Evolutionary conservation across 345 rosid genomes (phyloP), one percentile per base, ranked within the genome.

Genomic region (Anacardium occidentale): DNA sequence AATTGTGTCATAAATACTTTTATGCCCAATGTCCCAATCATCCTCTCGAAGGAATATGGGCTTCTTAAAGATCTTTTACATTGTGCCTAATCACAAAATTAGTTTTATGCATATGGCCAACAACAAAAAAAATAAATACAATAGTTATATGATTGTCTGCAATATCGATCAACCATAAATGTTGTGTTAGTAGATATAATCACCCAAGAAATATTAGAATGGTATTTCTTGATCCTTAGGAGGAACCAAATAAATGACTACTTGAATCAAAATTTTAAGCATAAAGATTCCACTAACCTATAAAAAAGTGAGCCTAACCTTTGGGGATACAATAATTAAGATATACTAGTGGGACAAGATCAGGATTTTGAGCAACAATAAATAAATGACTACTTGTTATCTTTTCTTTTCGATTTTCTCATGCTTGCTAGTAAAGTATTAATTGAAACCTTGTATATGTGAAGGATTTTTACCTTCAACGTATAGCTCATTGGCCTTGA

Each of bases 211-310:
- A 21, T 20, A 6, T 52, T 52, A 52, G 55, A 52, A 15, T 52
- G 55, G 8, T 6, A 17, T 42, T 53, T 68, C 62, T 18, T 34
- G 50, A 68, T 55, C 62, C 63, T 54, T 55, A 7, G 63, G 51
- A 68, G 29, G 62, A n/a, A 48, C 61, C 68, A 74, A 74, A 74
- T 66, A 74, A 58, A 74, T 66, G 62, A 74, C 66, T 75, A 60
- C 18, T 22, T 56, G 45, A 75, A 59, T 68, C 21, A 0, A 2
- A 32, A 34, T 75, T 68, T 75, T 60, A 11, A 62, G 66, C 62
- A 75, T 75, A 75, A 75, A 75, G 62, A 75, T 75, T 68, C 73
- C 51, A 75, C 18, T 68, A n/a, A 52, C 73, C 3, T 22, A 45
- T 55, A n/a, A 64, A 73, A 50, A 64, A 54, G 44, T 1, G 20